Percentiles rank a stretch among this genome's conserved stretches.
These are phyloP conservation scores for Calocybe cyanea DNA, from an alignment of 768 basidiomycete species.

Conservation along the genomic window DNA sequence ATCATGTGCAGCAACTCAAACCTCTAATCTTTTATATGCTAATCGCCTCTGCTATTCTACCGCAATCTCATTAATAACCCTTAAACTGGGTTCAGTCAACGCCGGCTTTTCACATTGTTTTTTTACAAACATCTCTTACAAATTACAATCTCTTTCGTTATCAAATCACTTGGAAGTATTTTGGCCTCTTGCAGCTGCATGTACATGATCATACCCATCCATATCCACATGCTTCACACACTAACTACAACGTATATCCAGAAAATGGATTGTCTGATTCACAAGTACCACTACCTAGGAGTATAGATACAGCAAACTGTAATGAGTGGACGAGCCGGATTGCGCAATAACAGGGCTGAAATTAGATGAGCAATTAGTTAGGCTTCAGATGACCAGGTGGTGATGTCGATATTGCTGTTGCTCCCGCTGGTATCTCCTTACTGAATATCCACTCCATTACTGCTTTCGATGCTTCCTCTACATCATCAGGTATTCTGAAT, in stretches of 20 bases:
- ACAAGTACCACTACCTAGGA: constrained; percentile 21
- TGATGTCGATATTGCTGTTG: background rate
- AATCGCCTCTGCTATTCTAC: background rate
- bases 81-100: too few relatives aligned
- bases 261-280: constrained; percentile 27
- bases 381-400: background rate
- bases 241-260: constrained; percentile 22
- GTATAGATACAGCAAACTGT: background rate
- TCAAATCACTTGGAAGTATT: background rate
- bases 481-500: constrained; percentile 66
- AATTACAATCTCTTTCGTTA: too few relatives aligned
- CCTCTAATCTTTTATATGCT: too few relatives aligned
- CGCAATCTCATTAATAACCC: too few relatives aligned
- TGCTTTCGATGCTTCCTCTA: constrained; percentile 56
- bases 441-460: constrained; percentile 82
- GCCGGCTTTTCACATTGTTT: too few relatives aligned
- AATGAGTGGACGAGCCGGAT: constrained; percentile 4
- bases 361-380: background rate
- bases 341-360: background rate
- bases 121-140: too few relatives aligned
- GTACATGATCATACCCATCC: constrained; percentile 17
- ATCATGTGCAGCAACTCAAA: background rate
- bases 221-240: background rate
- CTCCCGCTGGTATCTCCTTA: background rate
- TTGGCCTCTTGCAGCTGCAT: constrained; percentile 17